Evolutionary conservation across 148 eudicot species (phyloP), one percentile per base, ranked within the genome.

Genomic region (Arctostaphylos glauca): DNA sequence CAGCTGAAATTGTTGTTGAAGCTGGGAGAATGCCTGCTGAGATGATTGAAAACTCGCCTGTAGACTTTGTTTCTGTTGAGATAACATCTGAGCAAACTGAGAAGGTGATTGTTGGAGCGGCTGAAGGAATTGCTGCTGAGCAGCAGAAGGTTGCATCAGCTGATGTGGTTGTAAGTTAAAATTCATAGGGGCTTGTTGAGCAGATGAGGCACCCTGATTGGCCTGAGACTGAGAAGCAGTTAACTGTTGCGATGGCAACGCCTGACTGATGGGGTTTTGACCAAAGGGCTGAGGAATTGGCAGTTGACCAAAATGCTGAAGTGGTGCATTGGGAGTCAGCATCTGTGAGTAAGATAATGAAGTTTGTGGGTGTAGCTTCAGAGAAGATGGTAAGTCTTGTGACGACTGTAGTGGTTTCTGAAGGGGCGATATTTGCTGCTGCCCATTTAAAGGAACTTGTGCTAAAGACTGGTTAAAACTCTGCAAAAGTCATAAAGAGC

Each of bases 11-110:
- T 96, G 97, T 76, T 94, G 99, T 76, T 93, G 99, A 85, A 96
- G 94, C 85, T 96, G 98, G 77, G 94, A 89, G 70, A 94, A 85
- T 54, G 95, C 89, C 85, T 92, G 94, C 83, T 94, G 95, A 48
- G 99, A 94, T 80, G 99, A 92, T 84, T 96, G 98, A 53, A 90
- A 92, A 67, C 94, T 94, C 13, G 98, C 99, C 88, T 94, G 95
- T 50, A 96, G 88, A 81, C 87, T 84, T 83, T 96, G 98, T n/a
- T 90, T 91, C 88, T 94, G 99, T 78, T 94, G 98, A 15, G 99
- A 92, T 84, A 96, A 84, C 98, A 94, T 92, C 91, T 94, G 97
- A 75, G 95, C 95, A 86, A 94, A 83, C 78, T 91, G 94, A 73
- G 99, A 93, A 82, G 98, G 90, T 84, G 99, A 84, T 67, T 94